Percentiles rank a stretch among this genome's conserved stretches.
Evolutionary conservation across 306 rosid genomes (phyloP).

Genomic region (Prunus dulcis): DNA sequence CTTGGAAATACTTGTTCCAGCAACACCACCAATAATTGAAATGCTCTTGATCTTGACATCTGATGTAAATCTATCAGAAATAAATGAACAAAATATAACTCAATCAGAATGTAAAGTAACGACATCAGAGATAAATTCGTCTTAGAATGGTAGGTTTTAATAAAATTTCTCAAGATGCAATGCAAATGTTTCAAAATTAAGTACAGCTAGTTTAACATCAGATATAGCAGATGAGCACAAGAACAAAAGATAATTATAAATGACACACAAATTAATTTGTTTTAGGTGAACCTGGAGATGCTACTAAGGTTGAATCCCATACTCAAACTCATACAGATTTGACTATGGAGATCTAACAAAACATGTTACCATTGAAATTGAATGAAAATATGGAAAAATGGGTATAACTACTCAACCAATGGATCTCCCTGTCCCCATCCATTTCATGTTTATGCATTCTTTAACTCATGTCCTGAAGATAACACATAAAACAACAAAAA

Average conservation of each 20-base stretch:
- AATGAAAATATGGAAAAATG: not conserved
- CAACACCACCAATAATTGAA: constrained; percentile 79
- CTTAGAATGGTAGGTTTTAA: not conserved
- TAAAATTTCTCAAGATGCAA: not conserved
- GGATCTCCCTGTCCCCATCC: not conserved
- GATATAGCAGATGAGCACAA: not conserved
- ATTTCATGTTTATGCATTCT: not conserved
- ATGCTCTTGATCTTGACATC: constrained; percentile 97
- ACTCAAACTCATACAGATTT: not conserved
- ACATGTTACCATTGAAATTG: not conserved
- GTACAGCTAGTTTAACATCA: not conserved
- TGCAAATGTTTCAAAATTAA: not conserved
- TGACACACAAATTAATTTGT: not conserved
- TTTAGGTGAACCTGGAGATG: not conserved
- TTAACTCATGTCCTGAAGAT: not conserved
- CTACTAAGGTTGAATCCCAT: not conserved
- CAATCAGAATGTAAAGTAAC: not conserved
- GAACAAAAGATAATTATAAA: not conserved
- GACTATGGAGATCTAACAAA: not conserved
- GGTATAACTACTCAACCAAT: not conserved
- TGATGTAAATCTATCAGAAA: constrained; percentile 67
- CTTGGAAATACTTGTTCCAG: constrained; percentile 86
- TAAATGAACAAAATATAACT: constrained; percentile 2
- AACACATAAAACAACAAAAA: not conserved
- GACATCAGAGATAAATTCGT: not conserved